Evolutionary conservation across 2,329 filamentous ascomycete species (phyloP), one percentile per base, ranked within the genome.

Genomic region (Salinomyces thailandicus): DNA sequence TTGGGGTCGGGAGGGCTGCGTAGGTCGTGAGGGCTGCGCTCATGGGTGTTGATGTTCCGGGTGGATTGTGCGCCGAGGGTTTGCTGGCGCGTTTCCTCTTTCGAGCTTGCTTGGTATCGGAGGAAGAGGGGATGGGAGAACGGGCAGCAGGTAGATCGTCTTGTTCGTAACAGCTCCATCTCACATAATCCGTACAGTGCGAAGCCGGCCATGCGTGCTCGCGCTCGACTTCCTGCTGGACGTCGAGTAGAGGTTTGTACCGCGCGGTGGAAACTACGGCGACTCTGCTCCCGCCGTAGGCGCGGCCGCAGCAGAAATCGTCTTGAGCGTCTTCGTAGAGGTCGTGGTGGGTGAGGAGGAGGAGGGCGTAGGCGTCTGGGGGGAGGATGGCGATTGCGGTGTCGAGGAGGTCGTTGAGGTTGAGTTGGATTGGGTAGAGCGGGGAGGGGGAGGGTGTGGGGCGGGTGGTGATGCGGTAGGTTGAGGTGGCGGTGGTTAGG

Each of bases 261-360:
- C 79, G 61, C 7, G 78, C 75, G 0, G 63, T 68, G 0, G 72
- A 76, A 0, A 84, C 72, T 1, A 81, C 68, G 0, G 69, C 68
- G 1, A 83, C 69, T 4, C 78, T 64, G 39, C 71, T 75, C 0
- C 69, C 73, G 0, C 79, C 79, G 50, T 77, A 84, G 1, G 33
- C 33, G 7, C 20, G 20, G 7, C 20, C 20, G 20, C 20, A 80
- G 36, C 71, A 75, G 48, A 81, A 84, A 14, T 75, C 69, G 41
- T 82, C 79, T 0, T 79, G 72, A 0, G 78, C 73, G 33, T 69
- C 68, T 46, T 81, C 76, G 48, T 76, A 81, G 11, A 81, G 56
- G 49, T 82, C 78, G n/a, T 79, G 70, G 20, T 75, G 60, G 0
- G 72, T 58, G 0, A 81, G 49, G 22, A 82, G 52, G 0, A 77